Conservation (phyloP, 495 filamentous ascomycete species). For the Hypoxylon trugodes region DNA sequence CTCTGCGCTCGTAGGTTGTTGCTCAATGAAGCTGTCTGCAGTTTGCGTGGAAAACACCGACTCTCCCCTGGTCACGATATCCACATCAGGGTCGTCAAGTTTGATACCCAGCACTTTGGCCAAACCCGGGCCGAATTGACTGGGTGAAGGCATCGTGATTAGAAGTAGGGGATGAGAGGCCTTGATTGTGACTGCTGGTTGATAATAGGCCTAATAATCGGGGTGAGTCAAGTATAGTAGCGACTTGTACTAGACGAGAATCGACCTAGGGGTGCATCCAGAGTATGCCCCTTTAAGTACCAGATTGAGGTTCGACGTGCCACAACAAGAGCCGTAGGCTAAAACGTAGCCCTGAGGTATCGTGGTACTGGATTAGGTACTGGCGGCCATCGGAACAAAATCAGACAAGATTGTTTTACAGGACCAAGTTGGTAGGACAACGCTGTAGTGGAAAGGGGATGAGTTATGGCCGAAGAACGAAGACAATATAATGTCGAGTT, state of each 20-base stretch:
- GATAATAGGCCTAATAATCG: neutral
- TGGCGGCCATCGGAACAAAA: constrained; percentile 11
- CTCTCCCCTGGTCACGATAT: constrained; percentile 73
- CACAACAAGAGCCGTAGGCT: too few species aligned
- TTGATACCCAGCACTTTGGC: constrained; percentile 90
- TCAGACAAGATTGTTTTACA: neutral
- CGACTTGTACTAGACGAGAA: too few species aligned
- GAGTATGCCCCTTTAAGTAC: too few species aligned
- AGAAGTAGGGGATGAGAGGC: neutral
- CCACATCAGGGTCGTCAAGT: constrained; percentile 66
- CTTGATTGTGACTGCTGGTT: neutral
- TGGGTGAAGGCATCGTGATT: constrained; percentile 36
- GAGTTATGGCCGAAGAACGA: neutral
- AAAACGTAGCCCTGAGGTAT: constrained; percentile 2
- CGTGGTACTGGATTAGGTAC: constrained; percentile 6
- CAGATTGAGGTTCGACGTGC: too few species aligned
- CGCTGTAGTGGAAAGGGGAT: neutral
- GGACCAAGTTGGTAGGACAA: neutral
- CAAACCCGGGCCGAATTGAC: constrained; percentile 69
- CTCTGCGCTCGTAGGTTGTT: constrained; percentile 77
- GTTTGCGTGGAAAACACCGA: constrained; percentile 80
- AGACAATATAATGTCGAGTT: neutral
- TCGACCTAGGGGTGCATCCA: too few species aligned
- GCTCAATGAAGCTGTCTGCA: constrained; percentile 83
- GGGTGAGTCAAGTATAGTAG: neutral